Percentiles rank a stretch among this genome's conserved stretches.
Conservation (phyloP, 768 basidiomycete species). For the Polyporus arcularius region DNA sequence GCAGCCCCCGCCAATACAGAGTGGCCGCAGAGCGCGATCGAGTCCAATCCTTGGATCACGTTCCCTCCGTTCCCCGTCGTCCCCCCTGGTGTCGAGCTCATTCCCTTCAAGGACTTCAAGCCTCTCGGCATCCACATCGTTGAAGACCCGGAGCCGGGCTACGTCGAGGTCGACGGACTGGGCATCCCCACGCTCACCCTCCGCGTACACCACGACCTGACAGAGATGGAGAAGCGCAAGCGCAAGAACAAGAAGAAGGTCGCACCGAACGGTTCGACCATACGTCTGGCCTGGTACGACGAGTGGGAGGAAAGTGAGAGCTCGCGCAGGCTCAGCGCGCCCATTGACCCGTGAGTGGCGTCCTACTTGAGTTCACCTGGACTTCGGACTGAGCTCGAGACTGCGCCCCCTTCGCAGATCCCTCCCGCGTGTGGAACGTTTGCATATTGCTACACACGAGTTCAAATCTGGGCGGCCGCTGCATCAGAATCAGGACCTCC, state of each 20-base stretch:
- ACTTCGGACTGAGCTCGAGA: background rate
- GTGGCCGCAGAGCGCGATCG: background rate
- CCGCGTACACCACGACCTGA: conserved; percentile 55
- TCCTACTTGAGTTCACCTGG: background rate
- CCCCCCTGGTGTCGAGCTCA: conserved; percentile 48
- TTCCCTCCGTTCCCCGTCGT: conserved; percentile 52
- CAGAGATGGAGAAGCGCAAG: conserved; percentile 57
- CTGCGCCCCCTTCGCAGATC: conserved; percentile 34
- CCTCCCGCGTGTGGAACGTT: conserved; percentile 49
- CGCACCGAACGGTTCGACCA: conserved; percentile 21
- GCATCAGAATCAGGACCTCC: conserved; percentile 35
- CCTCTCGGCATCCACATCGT: conserved; percentile 59
- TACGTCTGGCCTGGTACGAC: conserved; percentile 59
- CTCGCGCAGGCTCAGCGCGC: conserved; percentile 40
- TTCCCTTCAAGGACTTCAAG: conserved; percentile 58
- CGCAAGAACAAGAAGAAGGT: conserved; percentile 44
- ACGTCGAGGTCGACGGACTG: conserved; percentile 59
- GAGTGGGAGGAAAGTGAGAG: conserved; percentile 69
- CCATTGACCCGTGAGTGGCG: conserved; percentile 52
- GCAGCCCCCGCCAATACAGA: background rate
- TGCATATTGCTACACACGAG: conserved; percentile 59
- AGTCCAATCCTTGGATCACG: conserved; percentile 16
- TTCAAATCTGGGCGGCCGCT: conserved; percentile 49
- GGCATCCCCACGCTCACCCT: conserved; percentile 69
- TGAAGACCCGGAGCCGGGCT: conserved; percentile 31